phyloP scores from a whole-genome alignment of 2,329 filamentous ascomycete genomes.

The Fusarium torreyae region DNA sequence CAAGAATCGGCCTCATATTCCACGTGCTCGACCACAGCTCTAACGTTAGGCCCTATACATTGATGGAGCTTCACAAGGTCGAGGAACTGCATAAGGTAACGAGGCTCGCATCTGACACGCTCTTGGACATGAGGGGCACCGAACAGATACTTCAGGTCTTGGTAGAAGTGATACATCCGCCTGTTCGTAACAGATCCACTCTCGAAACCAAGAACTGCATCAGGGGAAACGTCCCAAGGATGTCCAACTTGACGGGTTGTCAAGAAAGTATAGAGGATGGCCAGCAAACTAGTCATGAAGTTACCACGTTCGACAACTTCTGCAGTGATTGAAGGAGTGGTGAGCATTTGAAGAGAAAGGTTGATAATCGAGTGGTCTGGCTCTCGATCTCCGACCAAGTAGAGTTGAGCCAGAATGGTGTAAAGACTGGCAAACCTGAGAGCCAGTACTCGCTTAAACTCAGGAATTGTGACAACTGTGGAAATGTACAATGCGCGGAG shows the following conservation, averaged over 20 bases:
- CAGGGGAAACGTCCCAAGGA: slow-evolving; percentile 88
- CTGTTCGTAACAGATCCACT: slow-evolving; percentile 95
- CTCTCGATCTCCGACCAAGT: slow-evolving; percentile 94
- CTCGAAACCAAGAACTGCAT: slow-evolving; percentile 91
- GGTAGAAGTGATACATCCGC: slow-evolving; percentile 97
- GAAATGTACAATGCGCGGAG: slow-evolving; percentile 95
- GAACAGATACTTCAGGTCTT: slow-evolving; percentile 92
- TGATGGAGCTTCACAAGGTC: slow-evolving; percentile 97
- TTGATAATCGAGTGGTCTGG: slow-evolving; percentile 99
- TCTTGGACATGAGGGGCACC: slow-evolving; percentile 90
- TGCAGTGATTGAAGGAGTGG: slow-evolving; percentile 94
- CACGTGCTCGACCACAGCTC: slow-evolving; percentile 94
- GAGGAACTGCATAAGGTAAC: slow-evolving; percentile 94
- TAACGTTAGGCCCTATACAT: slow-evolving; percentile 92
- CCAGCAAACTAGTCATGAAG: slow-evolving; percentile 94
- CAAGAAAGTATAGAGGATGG: slow-evolving; percentile 96
- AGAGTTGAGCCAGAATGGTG: slow-evolving; percentile 92
- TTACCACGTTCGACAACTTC: slow-evolving; percentile 96
- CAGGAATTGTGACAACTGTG: slow-evolving; percentile 93
- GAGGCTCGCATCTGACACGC: slow-evolving; percentile 83
- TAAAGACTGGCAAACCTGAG: slow-evolving; percentile 96
- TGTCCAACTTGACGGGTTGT: slow-evolving; percentile 97
- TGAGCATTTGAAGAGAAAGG: slow-evolving; percentile 95
- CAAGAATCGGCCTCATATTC: slow-evolving; percentile 98
- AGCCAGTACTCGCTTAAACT: slow-evolving; percentile 95